Percentiles rank a stretch among this genome's conserved stretches.
phyloP scores from a whole-genome alignment of 495 filamentous ascomycete species.

The Neurospora tetraspora region DNA sequence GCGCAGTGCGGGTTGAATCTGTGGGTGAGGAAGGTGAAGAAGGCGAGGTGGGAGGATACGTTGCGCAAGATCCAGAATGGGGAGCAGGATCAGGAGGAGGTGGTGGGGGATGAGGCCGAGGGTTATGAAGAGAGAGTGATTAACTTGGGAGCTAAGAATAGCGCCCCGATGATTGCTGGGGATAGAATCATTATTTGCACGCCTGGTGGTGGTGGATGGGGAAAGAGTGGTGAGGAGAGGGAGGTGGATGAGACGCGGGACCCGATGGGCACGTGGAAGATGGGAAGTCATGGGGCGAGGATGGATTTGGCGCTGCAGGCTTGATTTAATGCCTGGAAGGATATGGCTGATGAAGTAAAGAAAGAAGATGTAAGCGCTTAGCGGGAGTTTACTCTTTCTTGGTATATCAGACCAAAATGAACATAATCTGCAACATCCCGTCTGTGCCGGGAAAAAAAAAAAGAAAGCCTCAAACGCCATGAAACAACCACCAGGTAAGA shows the following conservation, averaged over 20 bases:
- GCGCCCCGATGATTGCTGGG: conserved; percentile 71
- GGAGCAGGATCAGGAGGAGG: conserved; percentile 20
- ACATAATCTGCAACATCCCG: background rate
- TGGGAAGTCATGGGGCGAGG: conserved; percentile 48
- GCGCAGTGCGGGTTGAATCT: conserved; percentile 72
- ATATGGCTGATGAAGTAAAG: background rate
- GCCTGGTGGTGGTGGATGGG: conserved; percentile 68
- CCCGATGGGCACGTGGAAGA: conserved; percentile 49
- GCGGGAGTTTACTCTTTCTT: background rate
- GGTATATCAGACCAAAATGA: background rate
- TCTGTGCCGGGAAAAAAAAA: background rate
- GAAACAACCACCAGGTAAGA: background rate
- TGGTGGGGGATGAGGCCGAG: conserved; percentile 25
- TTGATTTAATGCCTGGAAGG: background rate
- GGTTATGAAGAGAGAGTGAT: conserved; percentile 54
- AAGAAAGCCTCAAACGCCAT: background rate
- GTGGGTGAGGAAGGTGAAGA: conserved; percentile 66
- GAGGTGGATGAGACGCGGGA: conserved; percentile 32
- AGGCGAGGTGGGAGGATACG: conserved; percentile 35
- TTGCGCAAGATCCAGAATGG: conserved; percentile 21
- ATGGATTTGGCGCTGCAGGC: conserved; percentile 42
- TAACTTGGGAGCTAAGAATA: conserved; percentile 91
- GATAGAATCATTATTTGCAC: conserved; percentile 73
- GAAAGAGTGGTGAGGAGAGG: conserved; percentile 46
- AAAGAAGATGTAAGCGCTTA: background rate